Evolutionary conservation across 2,329 filamentous ascomycete genomes (phyloP), one percentile per base, ranked within the genome.

Genomic region (Fusarium sambucinum): DNA sequence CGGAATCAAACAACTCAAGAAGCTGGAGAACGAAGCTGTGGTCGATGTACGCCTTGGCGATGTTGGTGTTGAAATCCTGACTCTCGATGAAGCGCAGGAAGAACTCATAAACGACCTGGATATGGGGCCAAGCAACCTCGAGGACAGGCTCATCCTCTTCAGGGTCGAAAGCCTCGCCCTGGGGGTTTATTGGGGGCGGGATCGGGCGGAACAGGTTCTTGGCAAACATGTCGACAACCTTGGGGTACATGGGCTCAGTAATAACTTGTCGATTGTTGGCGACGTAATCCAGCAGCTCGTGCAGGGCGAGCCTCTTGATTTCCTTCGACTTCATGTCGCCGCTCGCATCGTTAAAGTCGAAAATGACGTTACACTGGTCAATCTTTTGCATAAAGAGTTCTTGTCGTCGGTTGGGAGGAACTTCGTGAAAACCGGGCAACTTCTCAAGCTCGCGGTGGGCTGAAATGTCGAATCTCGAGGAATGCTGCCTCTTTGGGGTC

Each of bases 371-470:
- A 85, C 96, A 99, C 80, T 99, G 96, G 76, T 98, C 96, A 73
- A 99, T 96, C 86, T 99, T 99, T 78, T 98, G 94, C 94, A 99
- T 97, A 82, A 99, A 99, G 19, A 99, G 87, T 74, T 98, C 95
- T 81, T 97, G 94, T 66, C 96, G 89, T 68, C 95, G 90, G 78
- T 97, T 97, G 17, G 96, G 96, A 13, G 95, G 92, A 27, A 98
- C 96, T 80, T 99, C 96, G 76, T 99, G 96, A 80, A 99, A 99
- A 35, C 96, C 96, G 2, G 96, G 95, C 25, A 99, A 85, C 82
- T 99, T 99, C 80, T 99, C 96, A 51, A 99, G 86, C 80, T 99
- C 96, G 75, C 96, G 89, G 79, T 98, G 94, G 67, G 96, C 93
- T 5, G 96, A 99, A 70, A 99, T 96, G 79, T 99, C 95, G 79